phyloP scores from a whole-genome alignment of 768 basidiomycete species.

The Pluteus cervinus region DNA sequence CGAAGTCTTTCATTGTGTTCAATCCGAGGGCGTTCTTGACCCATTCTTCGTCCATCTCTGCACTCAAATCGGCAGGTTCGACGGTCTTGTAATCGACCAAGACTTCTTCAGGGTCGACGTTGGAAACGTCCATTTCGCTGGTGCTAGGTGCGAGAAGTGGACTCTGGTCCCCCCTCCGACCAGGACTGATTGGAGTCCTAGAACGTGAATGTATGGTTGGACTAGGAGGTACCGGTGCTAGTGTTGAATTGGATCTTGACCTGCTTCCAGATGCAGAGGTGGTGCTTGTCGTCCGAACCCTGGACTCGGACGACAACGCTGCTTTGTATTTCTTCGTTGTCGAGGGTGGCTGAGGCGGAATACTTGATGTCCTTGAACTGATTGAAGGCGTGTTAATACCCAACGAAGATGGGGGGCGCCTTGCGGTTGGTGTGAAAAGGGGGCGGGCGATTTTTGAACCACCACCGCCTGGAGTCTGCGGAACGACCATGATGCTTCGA shows the following conservation, averaged over 20 bases:
- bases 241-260: conserved; percentile 18
- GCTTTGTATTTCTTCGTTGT: conserved; percentile 69
- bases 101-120: conserved; percentile 68
- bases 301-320: conserved; percentile 40
- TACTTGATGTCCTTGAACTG: no score
- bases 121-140: conserved; percentile 73
- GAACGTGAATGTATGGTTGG: conserved; percentile 36
- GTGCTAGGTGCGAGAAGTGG: conserved; percentile 38
- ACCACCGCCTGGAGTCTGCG: no score
- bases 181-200: conserved; percentile 14
- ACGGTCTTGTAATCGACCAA: conserved; percentile 72
- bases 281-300: conserved; percentile 18
- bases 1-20: conserved; percentile 42
- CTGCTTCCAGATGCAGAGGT: conserved; percentile 17
- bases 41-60: conserved; percentile 52
- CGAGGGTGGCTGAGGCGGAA: conserved; percentile 24
- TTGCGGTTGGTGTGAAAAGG: no score
- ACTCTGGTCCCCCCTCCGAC: conserved; percentile 37
- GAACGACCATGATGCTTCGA: no score
- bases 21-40: no score
- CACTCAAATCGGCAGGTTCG: conserved; percentile 63
- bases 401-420: no score
- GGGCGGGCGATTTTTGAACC: no score
- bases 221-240: conserved; percentile 46
- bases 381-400: no score